A percentile compares a stretch with the other conserved stretches of the same genome.
Evolutionary conservation across 2,329 filamentous ascomycete genomes (phyloP).

Genomic region (Sporothrix pseudoabietina): DNA sequence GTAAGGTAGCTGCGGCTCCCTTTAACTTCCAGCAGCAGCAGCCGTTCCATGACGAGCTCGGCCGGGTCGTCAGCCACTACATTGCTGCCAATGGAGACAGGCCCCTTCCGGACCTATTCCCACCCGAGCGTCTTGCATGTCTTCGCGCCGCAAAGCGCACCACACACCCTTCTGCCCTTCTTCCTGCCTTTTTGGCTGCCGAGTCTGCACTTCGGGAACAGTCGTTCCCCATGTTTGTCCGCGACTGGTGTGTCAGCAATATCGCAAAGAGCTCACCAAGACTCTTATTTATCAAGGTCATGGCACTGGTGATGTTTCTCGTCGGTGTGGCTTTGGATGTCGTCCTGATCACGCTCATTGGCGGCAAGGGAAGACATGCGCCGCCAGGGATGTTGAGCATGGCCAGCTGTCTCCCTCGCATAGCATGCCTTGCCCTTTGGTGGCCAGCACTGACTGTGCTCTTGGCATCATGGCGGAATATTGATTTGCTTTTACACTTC

Average conservation of each 20-base stretch:
- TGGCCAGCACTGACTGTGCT: conserved; percentile 43
- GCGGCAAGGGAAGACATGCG: not conserved
- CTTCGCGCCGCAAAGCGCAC: conserved; percentile 47
- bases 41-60: conserved; percentile 48
- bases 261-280: conserved; percentile 30
- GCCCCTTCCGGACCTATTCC: conserved; percentile 43
- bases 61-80: conserved; percentile 45
- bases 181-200: conserved; percentile 44
- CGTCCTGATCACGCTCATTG: conserved; percentile 39
- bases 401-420: conserved; percentile 35
- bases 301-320: conserved; percentile 36
- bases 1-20: not conserved
- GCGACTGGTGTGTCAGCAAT: conserved; percentile 45
- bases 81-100: conserved; percentile 41
- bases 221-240: conserved; percentile 47
- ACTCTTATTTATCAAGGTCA: conserved; percentile 38
- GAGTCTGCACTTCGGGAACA: conserved; percentile 44
- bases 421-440: conserved; percentile 41
- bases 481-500: conserved; percentile 44
- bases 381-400: conserved; percentile 21
- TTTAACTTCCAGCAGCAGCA: conserved; percentile 15
- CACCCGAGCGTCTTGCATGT: conserved; percentile 45
- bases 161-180: conserved; percentile 50
- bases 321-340: conserved; percentile 40
- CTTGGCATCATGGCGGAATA: conserved; percentile 43